Conservation (phyloP, 768 basidiomycete species). For the Suillus hirtellus region DNA sequence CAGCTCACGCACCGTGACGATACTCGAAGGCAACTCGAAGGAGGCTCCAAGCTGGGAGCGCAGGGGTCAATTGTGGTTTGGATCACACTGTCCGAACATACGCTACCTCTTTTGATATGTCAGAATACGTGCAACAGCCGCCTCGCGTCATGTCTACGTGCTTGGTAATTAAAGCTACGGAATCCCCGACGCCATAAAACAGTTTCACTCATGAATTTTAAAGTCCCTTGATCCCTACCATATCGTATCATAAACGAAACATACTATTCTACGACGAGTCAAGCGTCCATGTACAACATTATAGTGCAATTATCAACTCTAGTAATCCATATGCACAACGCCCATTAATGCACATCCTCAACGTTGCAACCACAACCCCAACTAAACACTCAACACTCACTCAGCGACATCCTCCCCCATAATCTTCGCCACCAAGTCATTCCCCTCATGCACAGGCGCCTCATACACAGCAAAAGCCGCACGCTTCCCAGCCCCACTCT, state of each 20-base stretch:
- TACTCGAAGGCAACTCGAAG: too few relatives aligned
- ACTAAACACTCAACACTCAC: conserved; percentile 14
- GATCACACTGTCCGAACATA: too few relatives aligned
- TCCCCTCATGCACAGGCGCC: conserved; percentile 59
- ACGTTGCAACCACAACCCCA: neutral
- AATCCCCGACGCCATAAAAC: neutral
- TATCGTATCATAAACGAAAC: neutral
- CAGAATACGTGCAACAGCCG: neutral
- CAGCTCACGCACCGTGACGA: too few relatives aligned
- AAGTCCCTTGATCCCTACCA: neutral
- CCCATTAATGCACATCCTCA: neutral
- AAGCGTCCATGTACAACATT: neutral
- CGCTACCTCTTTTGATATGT: neutral
- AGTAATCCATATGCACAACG: neutral
- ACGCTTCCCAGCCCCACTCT: conserved; percentile 32
- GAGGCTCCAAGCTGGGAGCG: too few relatives aligned
- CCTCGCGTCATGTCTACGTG: neutral
- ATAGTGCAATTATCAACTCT: neutral
- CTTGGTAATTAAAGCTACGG: neutral
- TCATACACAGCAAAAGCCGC: conserved; percentile 80
- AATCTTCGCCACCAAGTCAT: conserved; percentile 70
- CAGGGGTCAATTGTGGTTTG: neutral
- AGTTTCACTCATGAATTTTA: neutral
- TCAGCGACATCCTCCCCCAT: conserved; percentile 46
- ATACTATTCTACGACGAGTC: neutral